These are phyloP conservation scores for Pulveroboletus sp. DNA, from an alignment of 768 basidiomycete genomes.

Conservation along the genomic window DNA sequence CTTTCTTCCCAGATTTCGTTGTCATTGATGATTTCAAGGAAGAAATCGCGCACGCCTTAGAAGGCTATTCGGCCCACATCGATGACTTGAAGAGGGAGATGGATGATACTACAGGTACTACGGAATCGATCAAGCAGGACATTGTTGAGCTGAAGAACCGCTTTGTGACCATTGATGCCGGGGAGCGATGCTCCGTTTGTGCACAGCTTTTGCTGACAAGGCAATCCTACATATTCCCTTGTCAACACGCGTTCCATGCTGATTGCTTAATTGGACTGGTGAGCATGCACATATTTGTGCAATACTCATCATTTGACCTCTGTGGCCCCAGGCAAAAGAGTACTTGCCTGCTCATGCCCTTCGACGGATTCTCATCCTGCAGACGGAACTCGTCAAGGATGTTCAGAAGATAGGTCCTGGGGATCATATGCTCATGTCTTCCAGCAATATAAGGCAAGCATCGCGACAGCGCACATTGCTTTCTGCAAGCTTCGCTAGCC, in stretches of 20 bases:
- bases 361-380: slow-evolving; percentile 80
- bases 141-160: slow-evolving; percentile 80
- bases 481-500: slow-evolving; percentile 65
- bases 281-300: slow-evolving; percentile 29
- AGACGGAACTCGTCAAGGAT: slow-evolving; percentile 74
- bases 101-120: slow-evolving; percentile 90
- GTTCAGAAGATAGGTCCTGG: slow-evolving; percentile 27
- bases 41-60: slow-evolving; percentile 93
- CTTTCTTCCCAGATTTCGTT: slow-evolving; percentile 99
- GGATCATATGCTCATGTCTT: slow-evolving; percentile 33
- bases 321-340: slow-evolving; percentile 73
- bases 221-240: slow-evolving; percentile 98
- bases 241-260: slow-evolving; percentile 95
- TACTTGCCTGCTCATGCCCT: slow-evolving; percentile 78
- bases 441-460: slow-evolving; percentile 40
- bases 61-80: slow-evolving; percentile 90
- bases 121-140: slow-evolving; percentile 91
- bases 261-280: slow-evolving; percentile 96
- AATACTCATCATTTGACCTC: background rate
- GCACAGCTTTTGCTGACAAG: slow-evolving; percentile 69
- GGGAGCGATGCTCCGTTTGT: slow-evolving; percentile 84
- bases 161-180: slow-evolving; percentile 86
- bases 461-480: slow-evolving; percentile 60
- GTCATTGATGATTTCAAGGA: slow-evolving; percentile 99
- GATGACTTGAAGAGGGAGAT: slow-evolving; percentile 88